Conservation (phyloP, 768 basidiomycete genomes). For the Kwoniella mangroviensis region DNA sequence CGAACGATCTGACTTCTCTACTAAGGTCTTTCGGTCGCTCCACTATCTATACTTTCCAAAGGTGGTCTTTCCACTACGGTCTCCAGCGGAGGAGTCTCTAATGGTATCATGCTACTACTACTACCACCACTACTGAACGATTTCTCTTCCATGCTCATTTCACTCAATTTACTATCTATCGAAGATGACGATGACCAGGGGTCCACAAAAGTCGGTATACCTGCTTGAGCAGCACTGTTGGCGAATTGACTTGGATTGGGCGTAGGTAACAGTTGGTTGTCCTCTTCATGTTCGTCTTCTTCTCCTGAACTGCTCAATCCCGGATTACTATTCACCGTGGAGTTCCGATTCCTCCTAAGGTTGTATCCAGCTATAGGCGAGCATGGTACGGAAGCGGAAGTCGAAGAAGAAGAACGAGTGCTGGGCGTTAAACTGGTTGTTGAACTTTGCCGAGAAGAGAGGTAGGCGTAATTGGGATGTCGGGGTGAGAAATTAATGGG, state of each 20-base stretch:
- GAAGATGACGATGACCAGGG: conserved; percentile 13
- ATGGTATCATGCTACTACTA: conserved; percentile 1
- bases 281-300: conserved; percentile 18
- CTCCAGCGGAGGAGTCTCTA: conserved; percentile 30
- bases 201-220: conserved; percentile 18
- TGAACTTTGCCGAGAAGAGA: conserved; percentile 1
- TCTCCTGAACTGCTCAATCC: conserved; percentile 21
- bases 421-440: neutral
- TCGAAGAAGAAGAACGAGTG: neutral
- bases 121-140: neutral
- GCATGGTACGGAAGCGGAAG: conserved; percentile 7
- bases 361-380: neutral
- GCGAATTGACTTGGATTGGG: neutral
- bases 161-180: conserved; percentile 6
- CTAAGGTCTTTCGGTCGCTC: conserved; percentile 19
- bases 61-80: conserved; percentile 25
- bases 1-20: neutral
- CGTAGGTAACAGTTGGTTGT: conserved; percentile 14
- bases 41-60: conserved; percentile 30
- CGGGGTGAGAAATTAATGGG: conserved; percentile 21
- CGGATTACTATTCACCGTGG: conserved; percentile 2
- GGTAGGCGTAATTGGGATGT: conserved; percentile 11
- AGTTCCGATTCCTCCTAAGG: neutral
- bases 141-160: neutral
- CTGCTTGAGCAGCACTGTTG: neutral